Conservation (phyloP, 768 basidiomycete species). For the Tylopilus plumbeoviolaceoides region DNA sequence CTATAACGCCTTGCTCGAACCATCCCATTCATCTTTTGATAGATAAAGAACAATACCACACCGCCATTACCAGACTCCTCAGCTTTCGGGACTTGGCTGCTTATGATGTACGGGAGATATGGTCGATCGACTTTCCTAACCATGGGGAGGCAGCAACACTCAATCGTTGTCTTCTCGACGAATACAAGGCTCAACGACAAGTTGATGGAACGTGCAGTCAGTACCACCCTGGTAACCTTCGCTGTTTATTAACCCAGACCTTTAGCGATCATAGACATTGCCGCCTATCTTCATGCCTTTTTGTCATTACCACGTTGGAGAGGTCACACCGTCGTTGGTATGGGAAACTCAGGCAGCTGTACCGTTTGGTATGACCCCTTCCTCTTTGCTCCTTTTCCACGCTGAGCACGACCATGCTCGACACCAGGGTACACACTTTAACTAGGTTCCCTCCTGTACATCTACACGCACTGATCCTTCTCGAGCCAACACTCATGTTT, state of each 20-base stretch:
- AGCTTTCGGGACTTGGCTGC: slow-evolving; percentile 4
- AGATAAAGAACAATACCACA: slow-evolving; percentile 31
- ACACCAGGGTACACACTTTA: slow-evolving; percentile 16
- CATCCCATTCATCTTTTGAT: neutral
- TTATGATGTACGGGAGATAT: slow-evolving; percentile 29
- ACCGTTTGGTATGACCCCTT: slow-evolving; percentile 21
- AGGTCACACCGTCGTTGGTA: slow-evolving; percentile 21
- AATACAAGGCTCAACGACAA: slow-evolving; percentile 15
- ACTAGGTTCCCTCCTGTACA: slow-evolving; percentile 13
- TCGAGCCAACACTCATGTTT: slow-evolving; percentile 33
- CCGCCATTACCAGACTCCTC: slow-evolving; percentile 17
- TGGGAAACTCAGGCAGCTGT: slow-evolving; percentile 30
- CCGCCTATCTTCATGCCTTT: slow-evolving; percentile 24
- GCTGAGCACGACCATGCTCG: neutral
- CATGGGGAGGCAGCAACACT: slow-evolving; percentile 33
- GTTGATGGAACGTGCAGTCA: slow-evolving; percentile 20
- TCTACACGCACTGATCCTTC: slow-evolving; percentile 19
- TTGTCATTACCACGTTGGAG: slow-evolving; percentile 21
- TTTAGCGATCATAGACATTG: slow-evolving; percentile 22
- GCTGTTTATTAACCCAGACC: neutral
- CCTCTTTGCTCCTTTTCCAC: neutral
- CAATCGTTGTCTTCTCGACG: slow-evolving; percentile 28
- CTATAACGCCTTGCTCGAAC: neutral
- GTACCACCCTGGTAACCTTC: neutral
- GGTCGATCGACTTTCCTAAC: slow-evolving; percentile 35